Evolutionary conservation across 2,329 filamentous ascomycete genomes (phyloP).

Genomic region (Penicillium sp.): DNA sequence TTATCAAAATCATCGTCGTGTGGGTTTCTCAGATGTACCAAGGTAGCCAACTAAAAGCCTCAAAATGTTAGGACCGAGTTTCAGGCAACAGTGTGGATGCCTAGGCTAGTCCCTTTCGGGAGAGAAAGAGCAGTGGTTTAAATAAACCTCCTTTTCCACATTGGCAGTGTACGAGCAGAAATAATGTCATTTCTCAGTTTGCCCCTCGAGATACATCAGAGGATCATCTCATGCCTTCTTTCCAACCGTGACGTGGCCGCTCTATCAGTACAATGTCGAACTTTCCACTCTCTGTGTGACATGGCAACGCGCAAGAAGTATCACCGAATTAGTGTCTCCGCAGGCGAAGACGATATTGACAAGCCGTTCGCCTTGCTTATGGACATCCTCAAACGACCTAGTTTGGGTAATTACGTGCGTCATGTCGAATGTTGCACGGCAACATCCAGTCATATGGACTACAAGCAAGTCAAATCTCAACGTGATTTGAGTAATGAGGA

Average conservation of each 20-base stretch:
- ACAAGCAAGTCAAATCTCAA: not conserved
- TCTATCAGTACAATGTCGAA: slow-evolving; percentile 14
- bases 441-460: not conserved
- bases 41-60: not conserved
- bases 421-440: slow-evolving; percentile 13
- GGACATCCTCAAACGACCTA: slow-evolving; percentile 21
- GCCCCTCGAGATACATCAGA: slow-evolving; percentile 4
- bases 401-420: slow-evolving; percentile 20
- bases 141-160: not conserved
- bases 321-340: slow-evolving; percentile 10
- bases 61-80: not conserved
- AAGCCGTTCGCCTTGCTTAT: slow-evolving; percentile 18
- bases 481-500: slow-evolving; percentile 16
- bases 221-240: slow-evolving; percentile 12
- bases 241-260: slow-evolving; percentile 18
- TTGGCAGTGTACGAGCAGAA: not conserved
- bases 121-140: not conserved
- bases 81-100: slow-evolving; percentile 1
- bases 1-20: no score
- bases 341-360: slow-evolving; percentile 3
- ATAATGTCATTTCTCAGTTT: slow-evolving; percentile 1
- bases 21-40: not conserved
- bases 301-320: slow-evolving; percentile 16
- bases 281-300: slow-evolving; percentile 15
- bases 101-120: slow-evolving; percentile 1